Percentiles rank a stretch among this genome's conserved stretches.
Conservation (phyloP, 371 early-diverging fungal genomes). For the Mortierella sp. region DNA sequence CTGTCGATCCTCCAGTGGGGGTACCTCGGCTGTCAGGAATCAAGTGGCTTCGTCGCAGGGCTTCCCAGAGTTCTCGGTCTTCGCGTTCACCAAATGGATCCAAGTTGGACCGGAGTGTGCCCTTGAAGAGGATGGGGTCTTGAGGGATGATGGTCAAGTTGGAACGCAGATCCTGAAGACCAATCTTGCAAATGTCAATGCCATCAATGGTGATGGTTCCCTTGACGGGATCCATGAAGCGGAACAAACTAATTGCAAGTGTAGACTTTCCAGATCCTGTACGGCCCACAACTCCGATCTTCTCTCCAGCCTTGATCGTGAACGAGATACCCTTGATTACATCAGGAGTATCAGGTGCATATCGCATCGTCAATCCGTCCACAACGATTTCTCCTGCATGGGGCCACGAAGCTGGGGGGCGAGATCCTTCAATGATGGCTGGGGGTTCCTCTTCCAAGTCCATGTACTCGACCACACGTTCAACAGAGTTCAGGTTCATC, state of each 20-base stretch:
- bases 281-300: conserved; percentile 60
- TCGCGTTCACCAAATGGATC: conserved; percentile 73
- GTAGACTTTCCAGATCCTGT: conserved; percentile 80
- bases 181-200: conserved; percentile 72
- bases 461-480: conserved; percentile 76
- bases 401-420: conserved; percentile 78
- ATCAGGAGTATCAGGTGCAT: conserved; percentile 71
- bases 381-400: conserved; percentile 72
- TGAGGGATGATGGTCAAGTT: conserved; percentile 79
- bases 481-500: conserved; percentile 67
- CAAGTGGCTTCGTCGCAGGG: conserved; percentile 52
- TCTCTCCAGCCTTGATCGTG: conserved; percentile 53
- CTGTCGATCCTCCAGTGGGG: too few relatives aligned
- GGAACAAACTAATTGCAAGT: conserved; percentile 72
- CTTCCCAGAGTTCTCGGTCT: conserved; percentile 76
- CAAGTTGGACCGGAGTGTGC: conserved; percentile 74
- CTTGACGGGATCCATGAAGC: conserved; percentile 70
- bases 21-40: too few relatives aligned
- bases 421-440: conserved; percentile 46
- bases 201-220: conserved; percentile 77
- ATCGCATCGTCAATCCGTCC: conserved; percentile 70
- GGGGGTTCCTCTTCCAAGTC: conserved; percentile 70
- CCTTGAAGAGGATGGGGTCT: conserved; percentile 73
- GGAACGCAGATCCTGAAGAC: conserved; percentile 70
- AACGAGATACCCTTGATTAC: conserved; percentile 71